Base-by-base conservation (phyloP, 495 filamentous ascomycete species). In the Lentithecium fluviatile region DNA sequence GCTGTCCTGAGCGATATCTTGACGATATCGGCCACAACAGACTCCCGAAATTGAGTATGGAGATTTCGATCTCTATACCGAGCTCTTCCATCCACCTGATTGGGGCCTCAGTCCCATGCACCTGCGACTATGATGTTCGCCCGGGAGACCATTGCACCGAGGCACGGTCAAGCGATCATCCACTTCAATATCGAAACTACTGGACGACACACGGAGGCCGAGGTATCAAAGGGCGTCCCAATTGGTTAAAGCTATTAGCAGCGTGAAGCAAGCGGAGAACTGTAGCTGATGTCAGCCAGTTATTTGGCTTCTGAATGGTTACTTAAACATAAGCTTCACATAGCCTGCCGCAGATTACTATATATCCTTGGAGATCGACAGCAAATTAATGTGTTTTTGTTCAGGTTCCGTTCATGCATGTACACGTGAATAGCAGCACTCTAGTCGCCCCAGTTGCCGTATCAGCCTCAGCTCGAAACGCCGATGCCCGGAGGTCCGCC, bases 341-440 rank as follows among this genome's bases (percentile, higher is more conserved):
- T 62, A 13, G 59, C 59, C 26, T 32, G 56, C 45, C 42, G 43
- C n/a, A 45, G 36, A 47, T 8, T 20, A 56, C 42, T 51, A 25
- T 56, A 51, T 12, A 62, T 56, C 51, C 59, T 34, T 62, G 50
- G 43, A 49, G 59, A 62, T 62, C 59, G 20, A 17, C 59, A 10
- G 2, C 12, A 17, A 46, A 19, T 20, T 50, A 40, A 23, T 13
- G 21, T 25, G 46, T 11, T 54, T 29, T 25, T 34, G 26, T 23
- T 25, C 40, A 60, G 42, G 43, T 25, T 38, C 46, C 17, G 45
- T 20, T 58, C 23, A 7, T 15, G n/a, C 23, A 20, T 2, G 5
- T 21, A 46, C 38, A 51, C n/a, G 48, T 60, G 47, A 59, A 59
- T 2, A 13, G 6, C 15, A n/a, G 38, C 15, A 42, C 17, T 47